A percentile compares a stretch with the other conserved stretches of the same genome.
These are phyloP conservation scores for Phyllosticta paracitricarpa DNA, from an alignment of 2,329 filamentous ascomycete genomes.

Conservation along the genomic window DNA sequence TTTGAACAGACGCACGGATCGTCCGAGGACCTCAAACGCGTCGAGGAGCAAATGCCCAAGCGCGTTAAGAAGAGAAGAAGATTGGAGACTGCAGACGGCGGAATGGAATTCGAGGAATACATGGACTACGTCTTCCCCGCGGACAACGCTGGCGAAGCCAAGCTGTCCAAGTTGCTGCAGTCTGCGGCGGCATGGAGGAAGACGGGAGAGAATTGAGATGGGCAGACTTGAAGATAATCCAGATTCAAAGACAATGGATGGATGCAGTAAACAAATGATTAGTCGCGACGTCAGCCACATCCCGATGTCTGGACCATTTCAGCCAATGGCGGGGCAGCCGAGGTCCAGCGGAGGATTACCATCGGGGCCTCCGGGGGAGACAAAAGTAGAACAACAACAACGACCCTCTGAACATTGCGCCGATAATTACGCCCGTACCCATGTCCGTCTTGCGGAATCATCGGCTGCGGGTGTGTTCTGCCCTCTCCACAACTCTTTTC, in stretches of 20 bases:
- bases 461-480: not conserved
- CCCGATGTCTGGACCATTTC: too few species aligned
- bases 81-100: slow-evolving; percentile 65
- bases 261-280: too few species aligned
- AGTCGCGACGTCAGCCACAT: too few species aligned
- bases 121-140: slow-evolving; percentile 95
- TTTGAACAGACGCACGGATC: slow-evolving; percentile 84
- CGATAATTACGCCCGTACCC: not conserved
- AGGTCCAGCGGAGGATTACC: not conserved
- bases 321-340: too few species aligned
- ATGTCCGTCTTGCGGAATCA: not conserved
- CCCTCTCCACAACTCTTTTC: not conserved
- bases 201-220: slow-evolving; percentile 27
- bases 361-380: not conserved
- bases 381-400: not conserved
- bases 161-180: slow-evolving; percentile 72
- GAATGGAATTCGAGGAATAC: slow-evolving; percentile 76
- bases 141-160: slow-evolving; percentile 78
- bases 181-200: slow-evolving; percentile 86
- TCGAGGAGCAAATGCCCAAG: slow-evolving; percentile 89
- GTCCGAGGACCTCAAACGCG: slow-evolving; percentile 63
- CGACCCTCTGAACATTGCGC: not conserved
- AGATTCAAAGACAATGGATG: too few species aligned
- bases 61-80: slow-evolving; percentile 85
- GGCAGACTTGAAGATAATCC: too few species aligned